Base-by-base conservation (phyloP, 257 asterid genomes). In the Solanum dulcamara region DNA sequence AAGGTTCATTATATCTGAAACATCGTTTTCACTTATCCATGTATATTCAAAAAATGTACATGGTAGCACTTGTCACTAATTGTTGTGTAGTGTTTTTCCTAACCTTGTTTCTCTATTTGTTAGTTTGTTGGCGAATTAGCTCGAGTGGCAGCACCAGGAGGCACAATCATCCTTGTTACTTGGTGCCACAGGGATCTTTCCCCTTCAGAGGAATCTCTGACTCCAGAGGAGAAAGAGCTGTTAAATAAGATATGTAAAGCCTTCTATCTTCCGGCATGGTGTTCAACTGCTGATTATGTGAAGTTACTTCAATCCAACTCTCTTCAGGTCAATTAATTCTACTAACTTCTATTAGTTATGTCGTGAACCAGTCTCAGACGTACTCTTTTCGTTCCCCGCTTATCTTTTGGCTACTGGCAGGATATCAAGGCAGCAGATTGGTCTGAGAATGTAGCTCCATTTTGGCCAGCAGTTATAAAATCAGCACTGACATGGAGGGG, bases 141-240 rank as follows among this genome's bases (percentile, higher is more conserved):
- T 86, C 94, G 99, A 28, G 99, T 97, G 88, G 97, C 93, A 18
- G 97, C 98, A 53, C 99, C 99, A 0, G 98, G 99, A 13, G 98
- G 97, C 42, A 94, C 91, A n/a, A 93, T 97, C 59, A 95, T 97
- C 44, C 88, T 97, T 46, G 98, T 97, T 22, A 97, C 99, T 10
- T 97, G 99, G 98, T 97, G 99, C 90, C 99, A 97, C 83, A 91
- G 99, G 87, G 94, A 97, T 89, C 95, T 97, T 70, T 90, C 97
- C 55, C 91, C 98, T 37, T 85, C 89, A 3, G 99, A 94, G 86
- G 88, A 90, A 46, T 92, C 95, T 4, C 87, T 97, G 55, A 84
- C 44, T 70, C 93, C 91, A 42, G 94, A 93, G 85, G 99, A 97
- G 91, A 81, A 91, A 64, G 84, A 89, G 17, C 88, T 97, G 80